Percentiles rank a stretch among this genome's conserved stretches.
phyloP scores from a whole-genome alignment of 2,329 filamentous ascomycete genomes.

The Juglanconis sp. region DNA sequence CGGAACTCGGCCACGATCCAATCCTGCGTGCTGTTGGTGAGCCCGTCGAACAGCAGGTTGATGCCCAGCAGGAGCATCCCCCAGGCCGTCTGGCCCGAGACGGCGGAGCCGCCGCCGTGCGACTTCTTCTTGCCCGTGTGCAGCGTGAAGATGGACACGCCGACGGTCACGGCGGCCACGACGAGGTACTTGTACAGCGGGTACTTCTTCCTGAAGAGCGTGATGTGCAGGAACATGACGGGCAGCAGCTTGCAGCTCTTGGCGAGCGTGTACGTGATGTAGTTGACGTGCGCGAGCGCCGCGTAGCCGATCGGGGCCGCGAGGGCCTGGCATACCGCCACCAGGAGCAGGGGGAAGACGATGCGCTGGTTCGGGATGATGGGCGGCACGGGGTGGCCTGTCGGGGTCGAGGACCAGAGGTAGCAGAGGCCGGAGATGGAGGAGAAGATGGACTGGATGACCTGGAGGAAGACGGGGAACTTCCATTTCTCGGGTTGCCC shows the following conservation, averaged over 20 bases:
- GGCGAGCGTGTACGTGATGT: constrained; percentile 94
- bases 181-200: constrained; percentile 96
- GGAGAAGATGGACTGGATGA: constrained; percentile 87
- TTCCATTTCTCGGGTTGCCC: constrained; percentile 74
- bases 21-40: constrained; percentile 96
- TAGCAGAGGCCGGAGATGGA: constrained; percentile 80
- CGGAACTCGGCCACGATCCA: constrained; percentile 81
- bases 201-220: constrained; percentile 83
- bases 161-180: constrained; percentile 83
- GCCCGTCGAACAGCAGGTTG: constrained; percentile 90
- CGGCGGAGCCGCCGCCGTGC: constrained; percentile 21
- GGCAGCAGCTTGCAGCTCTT: constrained; percentile 99
- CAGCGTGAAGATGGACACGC: constrained; percentile 92
- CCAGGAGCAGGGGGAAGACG: constrained; percentile 73
- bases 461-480: constrained; percentile 93
- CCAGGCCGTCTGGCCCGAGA: constrained; percentile 63
- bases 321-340: constrained; percentile 82
- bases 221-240: constrained; percentile 95
- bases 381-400: constrained; percentile 48
- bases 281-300: constrained; percentile 88
- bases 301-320: constrained; percentile 96
- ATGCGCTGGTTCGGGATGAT: constrained; percentile 78
- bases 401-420: constrained; percentile 62
- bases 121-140: constrained; percentile 58
- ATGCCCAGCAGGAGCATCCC: constrained; percentile 80